Evolutionary conservation across 768 basidiomycete genomes (phyloP).

Genomic region (Rhizopogon vinicolor): DNA sequence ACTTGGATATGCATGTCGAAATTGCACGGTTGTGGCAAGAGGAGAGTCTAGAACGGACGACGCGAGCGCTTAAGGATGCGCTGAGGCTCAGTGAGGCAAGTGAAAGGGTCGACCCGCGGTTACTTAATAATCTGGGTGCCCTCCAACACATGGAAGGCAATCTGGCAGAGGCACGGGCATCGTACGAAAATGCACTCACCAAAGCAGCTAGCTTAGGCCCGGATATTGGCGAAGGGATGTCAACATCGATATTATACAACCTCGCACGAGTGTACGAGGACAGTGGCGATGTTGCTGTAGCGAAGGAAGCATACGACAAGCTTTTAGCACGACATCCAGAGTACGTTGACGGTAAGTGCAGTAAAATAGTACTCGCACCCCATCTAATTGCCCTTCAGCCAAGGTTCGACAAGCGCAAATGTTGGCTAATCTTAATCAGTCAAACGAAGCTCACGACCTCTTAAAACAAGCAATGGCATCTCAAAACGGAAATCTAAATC

Average conservation of each 20-base stretch:
- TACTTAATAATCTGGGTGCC: conserved; percentile 79
- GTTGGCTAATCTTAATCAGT: conserved; percentile 60
- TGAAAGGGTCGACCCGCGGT: conserved; percentile 53
- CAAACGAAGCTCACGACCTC: conserved; percentile 81
- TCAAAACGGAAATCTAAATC: conserved; percentile 72
- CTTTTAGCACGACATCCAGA: conserved; percentile 89
- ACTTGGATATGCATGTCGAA: conserved; percentile 87
- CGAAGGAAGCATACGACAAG: conserved; percentile 84
- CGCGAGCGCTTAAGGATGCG: conserved; percentile 71
- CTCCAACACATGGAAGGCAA: conserved; percentile 68
- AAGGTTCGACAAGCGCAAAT: conserved; percentile 90
- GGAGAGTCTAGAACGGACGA: conserved; percentile 69
- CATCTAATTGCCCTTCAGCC: conserved; percentile 43
- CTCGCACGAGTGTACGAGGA: conserved; percentile 91
- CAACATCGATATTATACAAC: conserved; percentile 87
- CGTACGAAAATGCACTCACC: conserved; percentile 75
- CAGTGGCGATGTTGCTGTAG: conserved; percentile 62
- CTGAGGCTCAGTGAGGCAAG: conserved; percentile 53
- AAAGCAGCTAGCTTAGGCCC: conserved; percentile 42
- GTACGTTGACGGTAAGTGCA: conserved; percentile 83
- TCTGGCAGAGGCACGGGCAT: conserved; percentile 46
- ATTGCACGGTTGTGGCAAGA: conserved; percentile 87
- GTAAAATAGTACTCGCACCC: neutral
- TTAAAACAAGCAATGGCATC: conserved; percentile 86
- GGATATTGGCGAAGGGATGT: conserved; percentile 59